phyloP scores from a whole-genome alignment of 176 grass and related monocot species.

The Raddia distichophylla region DNA sequence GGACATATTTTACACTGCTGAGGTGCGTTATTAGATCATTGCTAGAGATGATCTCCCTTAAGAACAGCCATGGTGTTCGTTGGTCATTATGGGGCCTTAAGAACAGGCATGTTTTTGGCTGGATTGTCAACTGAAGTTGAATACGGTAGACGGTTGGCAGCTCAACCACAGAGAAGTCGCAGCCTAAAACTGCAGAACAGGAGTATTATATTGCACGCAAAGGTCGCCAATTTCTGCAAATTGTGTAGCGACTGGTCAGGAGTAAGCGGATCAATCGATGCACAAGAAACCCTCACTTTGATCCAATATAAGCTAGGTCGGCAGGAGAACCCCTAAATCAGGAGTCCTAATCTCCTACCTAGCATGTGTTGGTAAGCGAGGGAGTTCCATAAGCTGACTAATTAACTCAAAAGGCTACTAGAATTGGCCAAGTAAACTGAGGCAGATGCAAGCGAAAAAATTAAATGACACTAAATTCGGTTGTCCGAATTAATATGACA shows the following conservation, averaged over 20 bases:
- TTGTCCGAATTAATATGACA: no score
- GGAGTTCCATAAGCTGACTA: conserved; percentile 31
- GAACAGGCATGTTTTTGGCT: no score
- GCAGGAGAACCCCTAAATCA: neutral
- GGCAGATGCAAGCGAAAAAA: neutral
- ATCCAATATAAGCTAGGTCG: neutral
- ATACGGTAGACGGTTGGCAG: neutral
- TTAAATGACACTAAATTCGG: no score
- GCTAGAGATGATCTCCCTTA: no score
- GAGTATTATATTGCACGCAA: neutral
- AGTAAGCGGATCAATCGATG: neutral
- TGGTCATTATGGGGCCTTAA: no score
- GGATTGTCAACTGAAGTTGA: neutral
- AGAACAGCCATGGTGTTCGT: no score
- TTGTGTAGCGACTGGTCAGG: neutral
- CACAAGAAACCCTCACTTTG: neutral
- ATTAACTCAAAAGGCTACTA: neutral
- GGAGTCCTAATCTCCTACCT: neutral
- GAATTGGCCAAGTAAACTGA: neutral
- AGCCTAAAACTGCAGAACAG: neutral
- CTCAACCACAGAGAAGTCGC: neutral
- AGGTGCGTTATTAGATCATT: no score
- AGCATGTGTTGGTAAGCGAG: conserved; percentile 6
- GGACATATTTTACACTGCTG: no score
- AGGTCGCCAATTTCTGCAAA: neutral